Percentiles rank a stretch among this genome's conserved stretches.
Evolutionary conservation across 805 yeast genomes (phyloP).

Genomic region (Blastobotrys attinorum): DNA sequence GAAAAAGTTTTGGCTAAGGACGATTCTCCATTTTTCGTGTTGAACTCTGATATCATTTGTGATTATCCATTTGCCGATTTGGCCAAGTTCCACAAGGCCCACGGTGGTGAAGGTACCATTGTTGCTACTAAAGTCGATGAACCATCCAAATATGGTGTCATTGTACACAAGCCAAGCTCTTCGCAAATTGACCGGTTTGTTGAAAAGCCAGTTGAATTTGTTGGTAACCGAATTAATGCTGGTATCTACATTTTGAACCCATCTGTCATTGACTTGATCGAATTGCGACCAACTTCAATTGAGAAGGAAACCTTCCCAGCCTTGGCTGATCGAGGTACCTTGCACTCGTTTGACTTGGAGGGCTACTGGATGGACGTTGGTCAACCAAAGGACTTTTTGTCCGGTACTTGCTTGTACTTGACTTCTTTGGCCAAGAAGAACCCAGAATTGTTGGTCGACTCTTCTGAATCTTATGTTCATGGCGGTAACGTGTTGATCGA

Average conservation of each 20-base stretch:
- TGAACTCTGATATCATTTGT: conserved; percentile 97
- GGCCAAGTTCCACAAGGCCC: conserved; percentile 85
- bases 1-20: conserved; percentile 90
- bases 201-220: conserved; percentile 98
- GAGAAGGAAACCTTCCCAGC: conserved; percentile 99
- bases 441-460: conserved; percentile 57
- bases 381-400: conserved; percentile 98
- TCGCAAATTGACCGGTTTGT: conserved; percentile 97
- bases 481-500: conserved; percentile 93
- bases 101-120: conserved; percentile 97
- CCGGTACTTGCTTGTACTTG: conserved; percentile 91
- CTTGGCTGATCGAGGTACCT: conserved; percentile 78
- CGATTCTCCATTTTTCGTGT: conserved; percentile 91
- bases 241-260: conserved; percentile 99
- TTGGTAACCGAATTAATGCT: conserved; percentile 99
- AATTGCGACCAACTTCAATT: conserved; percentile 96
- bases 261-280: conserved; percentile 90
- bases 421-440: conserved; percentile 75
- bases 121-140: conserved; percentile 99
- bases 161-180: conserved; percentile 92
- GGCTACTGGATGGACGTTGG: conserved; percentile 99
- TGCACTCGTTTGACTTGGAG: conserved; percentile 94
- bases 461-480: conserved; percentile 61
- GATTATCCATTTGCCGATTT: conserved; percentile 95
- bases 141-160: conserved; percentile 99